Conservation (phyloP, 495 filamentous ascomycete genomes). For the Lindgomyces ingoldianus region DNA sequence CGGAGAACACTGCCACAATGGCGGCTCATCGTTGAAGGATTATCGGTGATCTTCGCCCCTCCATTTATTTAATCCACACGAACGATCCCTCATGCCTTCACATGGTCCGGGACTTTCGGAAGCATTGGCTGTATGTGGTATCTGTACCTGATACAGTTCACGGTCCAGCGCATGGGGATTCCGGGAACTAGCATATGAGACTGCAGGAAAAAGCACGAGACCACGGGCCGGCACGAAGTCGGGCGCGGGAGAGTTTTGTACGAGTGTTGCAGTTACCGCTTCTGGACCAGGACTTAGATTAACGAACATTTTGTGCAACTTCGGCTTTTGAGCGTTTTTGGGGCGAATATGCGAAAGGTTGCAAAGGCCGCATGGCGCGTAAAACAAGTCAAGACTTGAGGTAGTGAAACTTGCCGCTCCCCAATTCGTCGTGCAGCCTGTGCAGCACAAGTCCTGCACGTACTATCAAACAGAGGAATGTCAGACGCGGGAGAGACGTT, state of each 20-base stretch:
- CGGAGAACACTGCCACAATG: not conserved
- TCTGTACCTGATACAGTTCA: constrained; percentile 21
- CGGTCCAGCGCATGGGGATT: constrained; percentile 21
- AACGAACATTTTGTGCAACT: constrained; percentile 19
- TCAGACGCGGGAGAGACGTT: constrained; percentile 12
- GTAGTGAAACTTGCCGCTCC: constrained; percentile 9
- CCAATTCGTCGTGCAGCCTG: not conserved
- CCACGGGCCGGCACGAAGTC: constrained; percentile 28
- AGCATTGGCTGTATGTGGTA: constrained; percentile 9
- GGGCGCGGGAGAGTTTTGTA: constrained; percentile 10
- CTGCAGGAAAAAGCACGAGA: constrained; percentile 25
- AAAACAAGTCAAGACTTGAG: not conserved
- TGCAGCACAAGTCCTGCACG: constrained; percentile 10
- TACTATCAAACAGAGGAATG: constrained; percentile 12
- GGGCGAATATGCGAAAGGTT: not conserved
- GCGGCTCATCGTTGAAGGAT: not conserved
- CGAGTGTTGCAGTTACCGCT: constrained; percentile 14
- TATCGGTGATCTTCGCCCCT: not conserved
- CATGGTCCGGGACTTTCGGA: not conserved
- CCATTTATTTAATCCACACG: not conserved
- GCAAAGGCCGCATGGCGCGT: not conserved
- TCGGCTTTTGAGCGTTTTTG: constrained; percentile 3
- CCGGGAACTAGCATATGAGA: constrained; percentile 28
- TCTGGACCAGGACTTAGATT: constrained; percentile 18
- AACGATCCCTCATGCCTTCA: not conserved